Percentiles rank a stretch among this genome's conserved stretches.
Conservation (phyloP, 345 rosid species). For the Linum tenue region DNA sequence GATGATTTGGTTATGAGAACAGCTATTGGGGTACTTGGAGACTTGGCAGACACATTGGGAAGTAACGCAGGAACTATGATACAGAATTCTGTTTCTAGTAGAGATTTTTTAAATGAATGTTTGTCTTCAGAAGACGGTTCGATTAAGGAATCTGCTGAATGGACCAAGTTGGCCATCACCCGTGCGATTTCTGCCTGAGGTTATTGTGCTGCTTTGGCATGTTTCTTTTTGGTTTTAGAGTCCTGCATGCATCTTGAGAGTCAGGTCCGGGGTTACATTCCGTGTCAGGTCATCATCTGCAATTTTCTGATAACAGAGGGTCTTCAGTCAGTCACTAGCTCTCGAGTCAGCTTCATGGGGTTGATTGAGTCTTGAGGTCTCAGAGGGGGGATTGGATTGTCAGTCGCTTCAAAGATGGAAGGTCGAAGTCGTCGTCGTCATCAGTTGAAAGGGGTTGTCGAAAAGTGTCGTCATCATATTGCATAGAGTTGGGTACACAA, state of each 20-base stretch:
- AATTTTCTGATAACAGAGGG: slow-evolving; percentile 1
- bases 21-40: slow-evolving; percentile 8
- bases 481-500: too few relatives aligned
- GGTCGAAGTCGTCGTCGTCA: not conserved
- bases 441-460: not conserved
- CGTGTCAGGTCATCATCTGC: not conserved
- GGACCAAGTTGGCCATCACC: slow-evolving; percentile 8
- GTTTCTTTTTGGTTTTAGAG: not conserved
- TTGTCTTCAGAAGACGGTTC: slow-evolving; percentile 1
- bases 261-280: slow-evolving; percentile 4
- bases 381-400: not conserved
- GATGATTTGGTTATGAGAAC: slow-evolving; percentile 7
- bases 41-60: slow-evolving; percentile 6
- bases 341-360: not conserved
- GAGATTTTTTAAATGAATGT: slow-evolving; percentile 1
- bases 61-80: slow-evolving; percentile 4
- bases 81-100: slow-evolving; percentile 3
- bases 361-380: not conserved
- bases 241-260: slow-evolving; percentile 2
- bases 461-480: not conserved
- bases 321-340: slow-evolving; percentile 6
- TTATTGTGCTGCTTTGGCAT: not conserved
- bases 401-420: not conserved
- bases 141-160: slow-evolving; percentile 6
- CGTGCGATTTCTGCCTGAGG: slow-evolving; percentile 8